Conservation (phyloP, 768 basidiomycete species). For the Trametes sanguinea region DNA sequence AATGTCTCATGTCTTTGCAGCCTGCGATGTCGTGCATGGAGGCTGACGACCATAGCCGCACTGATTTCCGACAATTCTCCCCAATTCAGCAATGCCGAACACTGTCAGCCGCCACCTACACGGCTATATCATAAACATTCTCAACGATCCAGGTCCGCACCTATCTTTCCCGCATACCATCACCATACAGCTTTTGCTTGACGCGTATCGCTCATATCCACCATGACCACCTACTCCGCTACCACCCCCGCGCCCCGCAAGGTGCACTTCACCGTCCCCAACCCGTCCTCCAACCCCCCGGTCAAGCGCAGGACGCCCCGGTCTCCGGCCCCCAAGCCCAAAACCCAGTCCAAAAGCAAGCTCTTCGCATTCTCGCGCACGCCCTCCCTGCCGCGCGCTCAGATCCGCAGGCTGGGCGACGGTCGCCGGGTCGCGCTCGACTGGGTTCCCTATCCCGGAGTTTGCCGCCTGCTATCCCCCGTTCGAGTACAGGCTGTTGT, state of each 20-base stretch:
- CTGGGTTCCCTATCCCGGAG: not conserved
- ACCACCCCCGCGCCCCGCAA: slow-evolving; percentile 1
- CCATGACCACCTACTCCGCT: not conserved
- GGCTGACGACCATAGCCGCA: too few species aligned
- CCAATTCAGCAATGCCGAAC: too few species aligned
- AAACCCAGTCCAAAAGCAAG: not conserved
- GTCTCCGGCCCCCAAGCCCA: slow-evolving; percentile 10
- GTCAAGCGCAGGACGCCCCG: slow-evolving; percentile 11
- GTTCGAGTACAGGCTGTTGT: too few species aligned
- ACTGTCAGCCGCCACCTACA: too few species aligned
- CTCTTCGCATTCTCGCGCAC: not conserved
- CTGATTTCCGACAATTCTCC: too few species aligned
- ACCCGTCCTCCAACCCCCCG: not conserved
- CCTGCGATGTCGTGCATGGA: too few species aligned
- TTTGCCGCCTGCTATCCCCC: not conserved
- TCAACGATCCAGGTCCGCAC: too few species aligned
- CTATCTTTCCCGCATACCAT: too few species aligned
- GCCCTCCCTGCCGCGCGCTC: not conserved
- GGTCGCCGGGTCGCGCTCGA: slow-evolving; percentile 5
- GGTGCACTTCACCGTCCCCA: slow-evolving; percentile 4
- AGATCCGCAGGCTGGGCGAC: slow-evolving; percentile 4
- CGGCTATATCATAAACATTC: too few species aligned
- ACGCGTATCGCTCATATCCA: not conserved
- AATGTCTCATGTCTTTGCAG: too few species aligned
- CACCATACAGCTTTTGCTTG: too few species aligned